Evolutionary conservation across 805 yeast genomes (phyloP).

Genomic region (Candida morakotiae): DNA sequence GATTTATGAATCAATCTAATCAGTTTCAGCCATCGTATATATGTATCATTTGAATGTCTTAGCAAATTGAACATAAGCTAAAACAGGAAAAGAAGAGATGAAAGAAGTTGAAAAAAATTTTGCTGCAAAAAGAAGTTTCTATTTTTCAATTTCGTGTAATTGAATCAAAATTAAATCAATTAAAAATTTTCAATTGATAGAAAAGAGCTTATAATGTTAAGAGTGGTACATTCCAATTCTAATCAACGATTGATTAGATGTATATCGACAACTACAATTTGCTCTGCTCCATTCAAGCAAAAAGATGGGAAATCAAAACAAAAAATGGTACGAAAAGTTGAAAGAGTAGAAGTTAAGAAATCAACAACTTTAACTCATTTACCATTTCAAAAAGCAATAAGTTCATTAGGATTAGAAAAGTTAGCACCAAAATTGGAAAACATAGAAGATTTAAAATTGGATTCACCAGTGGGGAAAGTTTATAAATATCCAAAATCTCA

Average conservation of each 20-base stretch:
- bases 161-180: too few relatives aligned
- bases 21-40: not conserved
- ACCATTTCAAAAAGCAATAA: slow-evolving; percentile 34
- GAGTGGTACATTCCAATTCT: too few relatives aligned
- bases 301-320: slow-evolving; percentile 19
- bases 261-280: not conserved
- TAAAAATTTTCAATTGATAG: too few relatives aligned
- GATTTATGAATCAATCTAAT: not conserved
- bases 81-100: not conserved
- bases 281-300: slow-evolving; percentile 11
- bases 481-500: slow-evolving; percentile 37
- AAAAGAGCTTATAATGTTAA: too few relatives aligned
- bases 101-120: not conserved
- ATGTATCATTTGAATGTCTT: not conserved
- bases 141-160: not conserved
- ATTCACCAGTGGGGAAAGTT: slow-evolving; percentile 11
- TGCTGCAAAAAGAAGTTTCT: not conserved
- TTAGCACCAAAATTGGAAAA: slow-evolving; percentile 20
- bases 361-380: slow-evolving; percentile 30
- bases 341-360: slow-evolving; percentile 1
- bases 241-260: too few relatives aligned
- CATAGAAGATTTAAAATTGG: slow-evolving; percentile 10
- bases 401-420: slow-evolving; percentile 30
- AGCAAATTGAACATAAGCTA: not conserved
- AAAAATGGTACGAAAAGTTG: slow-evolving; percentile 14